phyloP scores from a whole-genome alignment of 176 grass and related monocot species.

The Zoysia pacifica region DNA sequence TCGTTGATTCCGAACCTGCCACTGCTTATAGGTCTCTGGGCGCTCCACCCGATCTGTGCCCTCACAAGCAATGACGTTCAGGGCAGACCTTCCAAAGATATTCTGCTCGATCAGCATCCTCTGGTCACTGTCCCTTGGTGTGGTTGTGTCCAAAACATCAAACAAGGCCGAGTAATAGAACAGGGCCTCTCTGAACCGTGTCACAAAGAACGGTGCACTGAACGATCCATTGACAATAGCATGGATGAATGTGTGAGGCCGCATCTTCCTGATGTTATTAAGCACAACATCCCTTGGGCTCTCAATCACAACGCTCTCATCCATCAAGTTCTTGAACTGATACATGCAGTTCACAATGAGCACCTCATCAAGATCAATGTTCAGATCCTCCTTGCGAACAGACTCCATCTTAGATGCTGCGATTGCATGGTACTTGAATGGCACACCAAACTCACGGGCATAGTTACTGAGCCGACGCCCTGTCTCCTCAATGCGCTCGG shows the following conservation, averaged over 20 bases:
- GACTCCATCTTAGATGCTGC: constrained; percentile 60
- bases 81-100: constrained; percentile 60
- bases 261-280: constrained; percentile 64
- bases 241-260: constrained; percentile 62
- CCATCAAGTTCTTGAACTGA: constrained; percentile 72
- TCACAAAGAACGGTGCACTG: constrained; percentile 81
- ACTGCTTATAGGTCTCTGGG: constrained; percentile 86
- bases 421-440: constrained; percentile 62
- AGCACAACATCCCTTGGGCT: constrained; percentile 72
- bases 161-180: constrained; percentile 77
- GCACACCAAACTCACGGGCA: constrained; percentile 51
- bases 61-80: constrained; percentile 80
- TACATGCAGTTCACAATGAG: constrained; percentile 65
- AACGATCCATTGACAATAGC: constrained; percentile 69
- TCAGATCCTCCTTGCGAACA: constrained; percentile 52
- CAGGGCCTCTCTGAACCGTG: constrained; percentile 74
- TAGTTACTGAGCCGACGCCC: constrained; percentile 62
- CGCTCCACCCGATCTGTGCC: constrained; percentile 74
- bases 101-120: constrained; percentile 73
- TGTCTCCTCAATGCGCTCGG: constrained; percentile 65
- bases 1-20: constrained; percentile 79
- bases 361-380: constrained; percentile 61
- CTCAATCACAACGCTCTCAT: constrained; percentile 72
- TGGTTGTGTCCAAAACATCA: constrained; percentile 71
- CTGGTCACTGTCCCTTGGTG: constrained; percentile 68